These are phyloP conservation scores for Aspergillus hortae DNA, from an alignment of 2,329 filamentous ascomycete genomes.

Conservation along the genomic window DNA sequence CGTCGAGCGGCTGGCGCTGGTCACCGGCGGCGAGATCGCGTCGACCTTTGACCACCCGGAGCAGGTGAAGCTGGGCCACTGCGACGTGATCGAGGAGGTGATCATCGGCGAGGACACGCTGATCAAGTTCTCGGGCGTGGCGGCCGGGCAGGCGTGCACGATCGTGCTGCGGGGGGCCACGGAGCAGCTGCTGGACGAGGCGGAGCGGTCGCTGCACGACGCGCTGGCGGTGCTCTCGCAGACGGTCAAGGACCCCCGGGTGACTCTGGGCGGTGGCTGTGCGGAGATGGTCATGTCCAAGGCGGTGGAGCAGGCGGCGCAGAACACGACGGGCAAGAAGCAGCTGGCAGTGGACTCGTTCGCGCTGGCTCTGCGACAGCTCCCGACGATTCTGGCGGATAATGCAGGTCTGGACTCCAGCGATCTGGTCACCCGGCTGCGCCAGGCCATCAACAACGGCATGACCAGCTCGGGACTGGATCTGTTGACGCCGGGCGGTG, in stretches of 20 bases:
- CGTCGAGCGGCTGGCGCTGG: constrained; percentile 88
- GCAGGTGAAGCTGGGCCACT: constrained; percentile 91
- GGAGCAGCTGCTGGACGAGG: constrained; percentile 94
- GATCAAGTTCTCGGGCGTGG: constrained; percentile 95
- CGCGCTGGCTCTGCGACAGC: constrained; percentile 80
- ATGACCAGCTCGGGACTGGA: constrained; percentile 91
- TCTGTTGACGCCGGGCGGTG: constrained; percentile 81
- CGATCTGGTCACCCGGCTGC: constrained; percentile 84
- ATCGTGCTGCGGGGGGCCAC: constrained; percentile 95
- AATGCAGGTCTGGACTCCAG: constrained; percentile 96
- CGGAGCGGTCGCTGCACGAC: constrained; percentile 92
- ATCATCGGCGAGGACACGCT: constrained; percentile 97
- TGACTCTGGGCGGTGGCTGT: constrained; percentile 90
- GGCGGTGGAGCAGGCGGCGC: constrained; percentile 88
- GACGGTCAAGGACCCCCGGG: constrained; percentile 89
- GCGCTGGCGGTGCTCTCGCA: constrained; percentile 94
- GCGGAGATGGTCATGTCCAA: constrained; percentile 99
- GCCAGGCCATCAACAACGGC: constrained; percentile 92
- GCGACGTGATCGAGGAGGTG: constrained; percentile 93
- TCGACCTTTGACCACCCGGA: constrained; percentile 98
- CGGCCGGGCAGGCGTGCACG: constrained; percentile 90
- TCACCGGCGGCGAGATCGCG: constrained; percentile 95
- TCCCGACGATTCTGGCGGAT: constrained; percentile 95
- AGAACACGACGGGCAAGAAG: constrained; percentile 94
- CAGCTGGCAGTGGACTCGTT: constrained; percentile 90